These are phyloP conservation scores for Jaminaea rosea DNA, from an alignment of 1,284 basidiomycete genomes.

Conservation along the genomic window DNA sequence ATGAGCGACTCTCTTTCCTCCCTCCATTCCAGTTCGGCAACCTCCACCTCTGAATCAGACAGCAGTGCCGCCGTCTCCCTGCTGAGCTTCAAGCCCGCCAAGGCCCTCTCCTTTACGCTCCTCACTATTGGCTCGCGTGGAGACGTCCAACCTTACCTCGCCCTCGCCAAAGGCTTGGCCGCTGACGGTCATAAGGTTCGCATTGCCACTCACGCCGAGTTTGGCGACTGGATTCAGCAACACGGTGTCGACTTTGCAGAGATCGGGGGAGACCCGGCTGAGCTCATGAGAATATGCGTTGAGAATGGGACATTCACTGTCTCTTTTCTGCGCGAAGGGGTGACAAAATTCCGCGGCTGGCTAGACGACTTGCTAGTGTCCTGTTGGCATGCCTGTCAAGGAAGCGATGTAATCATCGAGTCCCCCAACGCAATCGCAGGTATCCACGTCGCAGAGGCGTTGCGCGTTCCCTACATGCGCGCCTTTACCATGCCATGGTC, in stretches of 20 bases:
- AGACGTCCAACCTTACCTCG: constrained; percentile 74
- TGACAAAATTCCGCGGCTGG: constrained; percentile 92
- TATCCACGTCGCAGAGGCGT: constrained; percentile 90
- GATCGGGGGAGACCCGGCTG: constrained; percentile 92
- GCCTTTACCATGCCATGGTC: constrained; percentile 76
- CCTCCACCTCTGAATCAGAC: background rate
- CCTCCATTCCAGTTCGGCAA: background rate
- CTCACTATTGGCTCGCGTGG: constrained; percentile 86
- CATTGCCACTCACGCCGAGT: constrained; percentile 89
- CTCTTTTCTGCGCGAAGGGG: constrained; percentile 78
- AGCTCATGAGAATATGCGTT: constrained; percentile 57
- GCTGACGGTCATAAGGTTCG: constrained; percentile 74
- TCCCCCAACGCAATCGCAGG: constrained; percentile 97
- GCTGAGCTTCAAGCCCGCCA: constrained; percentile 18
- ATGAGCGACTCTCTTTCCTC: background rate
- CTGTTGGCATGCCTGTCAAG: constrained; percentile 90
- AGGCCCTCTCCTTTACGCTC: constrained; percentile 57
- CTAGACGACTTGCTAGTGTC: constrained; percentile 86
- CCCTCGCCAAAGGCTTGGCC: constrained; percentile 81
- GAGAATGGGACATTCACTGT: constrained; percentile 77
- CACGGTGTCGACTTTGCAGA: constrained; percentile 79
- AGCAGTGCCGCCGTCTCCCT: too few relatives aligned
- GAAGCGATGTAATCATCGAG: constrained; percentile 84
- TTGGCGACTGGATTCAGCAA: constrained; percentile 86
- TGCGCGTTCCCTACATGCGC: constrained; percentile 83